phyloP scores from a whole-genome alignment of 495 filamentous ascomycete genomes.

The Terfezia boudieri region DNA sequence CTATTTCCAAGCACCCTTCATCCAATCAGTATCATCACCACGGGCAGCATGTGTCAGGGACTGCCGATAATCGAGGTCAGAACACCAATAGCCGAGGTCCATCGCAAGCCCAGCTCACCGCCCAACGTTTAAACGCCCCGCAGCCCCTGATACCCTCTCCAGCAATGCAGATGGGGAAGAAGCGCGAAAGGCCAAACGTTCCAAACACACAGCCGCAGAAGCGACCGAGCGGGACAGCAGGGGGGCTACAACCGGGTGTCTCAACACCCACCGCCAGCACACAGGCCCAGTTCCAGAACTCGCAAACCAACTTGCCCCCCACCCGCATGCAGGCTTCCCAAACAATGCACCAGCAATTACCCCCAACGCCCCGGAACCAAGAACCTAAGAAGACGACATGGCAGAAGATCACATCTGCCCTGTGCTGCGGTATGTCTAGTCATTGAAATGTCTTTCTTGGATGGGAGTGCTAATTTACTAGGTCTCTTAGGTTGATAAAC shows the following conservation, averaged over 20 bases:
- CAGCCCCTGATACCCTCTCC: constrained; percentile 77
- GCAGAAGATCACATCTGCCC: constrained; percentile 12
- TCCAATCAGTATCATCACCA: constrained; percentile 53
- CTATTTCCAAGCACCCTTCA: constrained; percentile 53
- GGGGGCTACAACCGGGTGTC: constrained; percentile 37
- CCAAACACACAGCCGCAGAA: constrained; percentile 46
- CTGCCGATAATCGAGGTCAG: constrained; percentile 36
- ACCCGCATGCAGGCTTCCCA: constrained; percentile 15
- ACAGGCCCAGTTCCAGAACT: constrained; percentile 78
- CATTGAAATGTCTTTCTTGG: background rate
- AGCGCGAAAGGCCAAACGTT: constrained; percentile 65
- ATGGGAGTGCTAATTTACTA: background rate
- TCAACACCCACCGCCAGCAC: constrained; percentile 63
- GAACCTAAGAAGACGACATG: constrained; percentile 14
- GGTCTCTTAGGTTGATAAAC: constrained; percentile 8
- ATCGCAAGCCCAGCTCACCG: constrained; percentile 29
- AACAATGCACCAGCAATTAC: constrained; percentile 7
- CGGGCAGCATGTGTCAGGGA: constrained; percentile 49
- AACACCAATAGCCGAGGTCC: constrained; percentile 22
- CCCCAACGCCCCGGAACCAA: constrained; percentile 9
- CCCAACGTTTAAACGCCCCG: constrained; percentile 91
- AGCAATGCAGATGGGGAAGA: constrained; percentile 56
- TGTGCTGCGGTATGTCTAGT: constrained; percentile 14
- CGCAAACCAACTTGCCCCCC: constrained; percentile 55
- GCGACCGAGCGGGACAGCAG: constrained; percentile 45